A percentile compares a stretch with the other conserved stretches of the same genome.
Conservation (phyloP, 345 rosid species). For the Chamaenerion angustifolium region DNA sequence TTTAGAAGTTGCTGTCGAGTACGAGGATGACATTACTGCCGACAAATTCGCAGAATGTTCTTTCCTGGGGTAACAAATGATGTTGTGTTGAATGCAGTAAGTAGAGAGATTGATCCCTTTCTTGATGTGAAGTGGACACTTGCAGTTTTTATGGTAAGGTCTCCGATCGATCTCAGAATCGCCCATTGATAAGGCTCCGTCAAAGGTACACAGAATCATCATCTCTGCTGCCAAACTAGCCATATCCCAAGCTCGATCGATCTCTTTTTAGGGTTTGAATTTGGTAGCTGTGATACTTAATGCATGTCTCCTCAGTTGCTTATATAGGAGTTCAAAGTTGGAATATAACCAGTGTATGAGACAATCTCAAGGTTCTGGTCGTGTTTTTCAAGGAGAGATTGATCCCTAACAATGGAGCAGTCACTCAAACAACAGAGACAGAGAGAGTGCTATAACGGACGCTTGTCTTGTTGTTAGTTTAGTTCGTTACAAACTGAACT, state of each 20-base stretch:
- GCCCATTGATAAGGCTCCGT: slow-evolving; percentile 4
- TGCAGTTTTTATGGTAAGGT: slow-evolving; percentile 10
- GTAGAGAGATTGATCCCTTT: not conserved
- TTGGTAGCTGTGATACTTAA: not conserved
- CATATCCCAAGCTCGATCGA: too few species aligned
- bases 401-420: too few species aligned
- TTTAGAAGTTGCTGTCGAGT: too few species aligned
- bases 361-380: too few species aligned
- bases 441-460: too few species aligned
- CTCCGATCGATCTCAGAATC: slow-evolving; percentile 8
- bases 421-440: too few species aligned
- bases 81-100: not conserved
- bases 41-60: not conserved
- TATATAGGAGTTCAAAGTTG: too few species aligned
- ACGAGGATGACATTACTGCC: not conserved
- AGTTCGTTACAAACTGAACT: too few species aligned
- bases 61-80: not conserved
- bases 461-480: too few species aligned
- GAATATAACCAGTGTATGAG: too few species aligned
- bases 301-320: not conserved
- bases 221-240: slow-evolving; percentile 3
- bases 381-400: too few species aligned
- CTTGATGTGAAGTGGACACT: slow-evolving; percentile 7
- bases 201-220: slow-evolving; percentile 6
- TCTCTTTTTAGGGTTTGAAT: not conserved